These are phyloP conservation scores for Kappamyces sp. DNA, from an alignment of 192 early-diverging fungal species.

Conservation along the genomic window DNA sequence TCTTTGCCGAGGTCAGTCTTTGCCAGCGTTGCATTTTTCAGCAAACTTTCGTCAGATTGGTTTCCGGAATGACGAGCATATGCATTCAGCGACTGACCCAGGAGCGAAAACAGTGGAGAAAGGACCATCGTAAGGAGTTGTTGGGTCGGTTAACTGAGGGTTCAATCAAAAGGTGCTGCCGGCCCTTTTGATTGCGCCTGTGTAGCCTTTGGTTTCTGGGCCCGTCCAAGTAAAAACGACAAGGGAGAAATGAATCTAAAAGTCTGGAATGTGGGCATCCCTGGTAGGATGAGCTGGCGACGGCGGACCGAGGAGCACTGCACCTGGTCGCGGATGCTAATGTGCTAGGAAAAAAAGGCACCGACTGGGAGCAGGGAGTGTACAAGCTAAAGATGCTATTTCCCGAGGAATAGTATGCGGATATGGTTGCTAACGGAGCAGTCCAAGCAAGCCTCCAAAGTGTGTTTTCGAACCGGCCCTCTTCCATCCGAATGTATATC, in stretches of 20 bases:
- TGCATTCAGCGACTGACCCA: conserved; percentile 75
- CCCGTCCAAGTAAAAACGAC: conserved; percentile 75
- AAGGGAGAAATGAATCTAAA: conserved; percentile 79
- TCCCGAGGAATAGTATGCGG: conserved; percentile 82
- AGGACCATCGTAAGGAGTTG: conserved; percentile 69
- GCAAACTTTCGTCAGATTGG: too few relatives aligned
- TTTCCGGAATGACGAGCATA: conserved; percentile 31
- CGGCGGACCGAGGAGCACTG: conserved; percentile 42
- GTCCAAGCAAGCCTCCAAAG: conserved; percentile 24
- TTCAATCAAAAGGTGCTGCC: background rate
- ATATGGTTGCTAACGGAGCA: conserved; percentile 69
- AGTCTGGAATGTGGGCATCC: conserved; percentile 77
- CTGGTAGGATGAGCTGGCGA: conserved; percentile 51
- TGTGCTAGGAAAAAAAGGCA: conserved; percentile 38
- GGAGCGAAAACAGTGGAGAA: conserved; percentile 97
- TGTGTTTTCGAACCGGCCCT: conserved; percentile 46
- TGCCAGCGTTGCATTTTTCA: too few relatives aligned
- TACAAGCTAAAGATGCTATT: conserved; percentile 75
- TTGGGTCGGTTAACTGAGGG: background rate
- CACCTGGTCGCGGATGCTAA: too few relatives aligned
- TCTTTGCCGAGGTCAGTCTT: too few relatives aligned
- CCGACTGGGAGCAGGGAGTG: conserved; percentile 80
- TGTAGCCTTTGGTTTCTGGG: conserved; percentile 78
- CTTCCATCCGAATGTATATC: conserved; percentile 96
- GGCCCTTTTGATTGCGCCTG: background rate